A percentile compares a stretch with the other conserved stretches of the same genome.
Evolutionary conservation across 2,329 filamentous ascomycete species (phyloP).

Genomic region (Colletotrichum cuscutae): DNA sequence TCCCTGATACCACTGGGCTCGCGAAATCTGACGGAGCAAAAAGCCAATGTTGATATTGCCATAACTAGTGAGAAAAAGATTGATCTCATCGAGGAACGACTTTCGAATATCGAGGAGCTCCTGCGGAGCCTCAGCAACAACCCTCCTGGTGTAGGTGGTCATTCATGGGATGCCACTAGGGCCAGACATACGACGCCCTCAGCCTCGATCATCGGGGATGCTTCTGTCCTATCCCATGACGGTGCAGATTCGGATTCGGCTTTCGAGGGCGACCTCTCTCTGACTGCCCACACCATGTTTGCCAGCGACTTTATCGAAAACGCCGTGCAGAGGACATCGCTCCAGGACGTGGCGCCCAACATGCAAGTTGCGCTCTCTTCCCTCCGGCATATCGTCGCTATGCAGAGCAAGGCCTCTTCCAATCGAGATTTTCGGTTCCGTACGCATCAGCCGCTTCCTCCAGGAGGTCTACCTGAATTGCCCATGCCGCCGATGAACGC

Average conservation of each 20-base stretch:
- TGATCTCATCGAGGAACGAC: slow-evolving; percentile 56
- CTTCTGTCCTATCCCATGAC: slow-evolving; percentile 42
- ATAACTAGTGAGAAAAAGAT: slow-evolving; percentile 63
- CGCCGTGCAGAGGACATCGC: slow-evolving; percentile 59
- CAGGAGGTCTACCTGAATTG: slow-evolving; percentile 60
- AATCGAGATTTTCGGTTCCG: slow-evolving; percentile 56
- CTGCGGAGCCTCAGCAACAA: slow-evolving; percentile 49
- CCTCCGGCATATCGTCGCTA: slow-evolving; percentile 62
- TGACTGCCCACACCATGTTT: slow-evolving; percentile 63
- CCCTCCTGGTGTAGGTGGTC: slow-evolving; percentile 32
- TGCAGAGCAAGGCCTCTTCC: slow-evolving; percentile 56
- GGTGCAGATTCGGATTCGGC: slow-evolving; percentile 53
- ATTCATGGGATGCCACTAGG: slow-evolving; percentile 18
- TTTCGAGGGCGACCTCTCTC: slow-evolving; percentile 59
- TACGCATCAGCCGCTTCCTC: slow-evolving; percentile 56
- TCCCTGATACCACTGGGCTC: not conserved
- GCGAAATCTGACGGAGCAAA: not conserved
- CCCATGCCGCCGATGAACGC: slow-evolving; percentile 63
- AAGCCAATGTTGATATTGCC: not conserved
- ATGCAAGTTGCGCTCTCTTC: slow-evolving; percentile 64
- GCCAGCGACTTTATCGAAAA: slow-evolving; percentile 65
- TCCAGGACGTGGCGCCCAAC: slow-evolving; percentile 57
- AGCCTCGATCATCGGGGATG: slow-evolving; percentile 31
- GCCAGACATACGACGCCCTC: slow-evolving; percentile 39
- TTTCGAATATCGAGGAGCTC: slow-evolving; percentile 56